phyloP scores from a whole-genome alignment of 2,329 filamentous ascomycete genomes.

The Pseudogymnoascus sp. region DNA sequence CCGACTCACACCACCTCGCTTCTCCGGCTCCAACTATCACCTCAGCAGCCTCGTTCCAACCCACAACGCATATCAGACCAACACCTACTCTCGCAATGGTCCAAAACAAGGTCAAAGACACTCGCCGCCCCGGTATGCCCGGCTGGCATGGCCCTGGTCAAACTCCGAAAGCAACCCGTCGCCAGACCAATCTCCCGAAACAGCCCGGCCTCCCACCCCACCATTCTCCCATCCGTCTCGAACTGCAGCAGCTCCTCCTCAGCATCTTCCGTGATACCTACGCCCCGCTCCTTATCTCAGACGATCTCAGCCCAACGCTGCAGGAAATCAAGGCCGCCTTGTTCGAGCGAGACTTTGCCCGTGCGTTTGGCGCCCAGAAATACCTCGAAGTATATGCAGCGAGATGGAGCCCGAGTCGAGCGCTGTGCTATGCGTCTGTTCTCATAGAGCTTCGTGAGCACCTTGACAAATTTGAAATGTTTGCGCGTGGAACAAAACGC shows the following conservation, averaged over 20 bases:
- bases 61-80: background rate
- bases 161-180: background rate
- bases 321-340: slow-evolving; percentile 82
- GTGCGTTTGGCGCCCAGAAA: slow-evolving; percentile 66
- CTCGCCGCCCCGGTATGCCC: slow-evolving; percentile 4
- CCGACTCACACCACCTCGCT: background rate
- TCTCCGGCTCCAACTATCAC: background rate
- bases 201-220: background rate
- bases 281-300: slow-evolving; percentile 39
- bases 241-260: slow-evolving; percentile 62
- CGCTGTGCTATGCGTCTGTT: slow-evolving; percentile 68
- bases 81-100: background rate
- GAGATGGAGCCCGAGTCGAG: slow-evolving; percentile 82
- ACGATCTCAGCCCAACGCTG: slow-evolving; percentile 48
- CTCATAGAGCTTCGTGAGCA: slow-evolving; percentile 31
- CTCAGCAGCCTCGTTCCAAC: background rate
- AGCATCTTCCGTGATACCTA: slow-evolving; percentile 67
- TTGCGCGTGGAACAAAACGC: slow-evolving; percentile 4
- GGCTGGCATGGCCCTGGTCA: slow-evolving; percentile 1
- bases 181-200: background rate
- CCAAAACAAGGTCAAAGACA: slow-evolving; percentile 9
- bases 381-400: slow-evolving; percentile 77
- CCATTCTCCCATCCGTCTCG: slow-evolving; percentile 33
- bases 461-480: slow-evolving; percentile 12
- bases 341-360: slow-evolving; percentile 74